These are phyloP conservation scores for Crithidia brevicula DNA, from an alignment of 208 protist species.

Conservation along the genomic window DNA sequence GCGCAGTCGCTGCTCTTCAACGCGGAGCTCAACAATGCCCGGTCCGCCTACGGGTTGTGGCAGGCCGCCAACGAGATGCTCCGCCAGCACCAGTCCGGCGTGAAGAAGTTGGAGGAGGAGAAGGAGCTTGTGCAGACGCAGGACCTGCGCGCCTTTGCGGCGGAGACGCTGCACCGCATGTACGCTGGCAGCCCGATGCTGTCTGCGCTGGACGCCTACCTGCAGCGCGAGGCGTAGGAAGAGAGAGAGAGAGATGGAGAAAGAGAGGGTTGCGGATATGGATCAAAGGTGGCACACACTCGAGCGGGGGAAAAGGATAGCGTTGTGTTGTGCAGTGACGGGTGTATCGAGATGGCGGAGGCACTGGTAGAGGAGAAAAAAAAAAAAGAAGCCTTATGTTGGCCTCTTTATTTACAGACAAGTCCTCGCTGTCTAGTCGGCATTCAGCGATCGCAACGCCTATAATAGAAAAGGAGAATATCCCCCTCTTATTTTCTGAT, in stretches of 20 bases:
- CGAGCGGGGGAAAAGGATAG: not conserved
- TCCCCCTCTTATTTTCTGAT: not conserved
- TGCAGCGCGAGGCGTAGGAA: constrained; percentile 44
- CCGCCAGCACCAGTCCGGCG: constrained; percentile 39
- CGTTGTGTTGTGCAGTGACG: too few relatives aligned
- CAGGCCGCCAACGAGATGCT: constrained; percentile 63
- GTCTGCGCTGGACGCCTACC: constrained; percentile 58
- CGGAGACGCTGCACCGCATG: constrained; percentile 69
- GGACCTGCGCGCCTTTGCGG: constrained; percentile 61
- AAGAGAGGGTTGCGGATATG: not conserved
- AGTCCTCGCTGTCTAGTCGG: too few relatives aligned
- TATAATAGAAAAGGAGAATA: too few relatives aligned
- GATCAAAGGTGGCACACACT: not conserved
- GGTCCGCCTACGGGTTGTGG: constrained; percentile 79
- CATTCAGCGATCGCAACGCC: too few relatives aligned
- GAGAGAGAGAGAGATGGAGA: not conserved
- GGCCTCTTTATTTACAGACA: too few relatives aligned
- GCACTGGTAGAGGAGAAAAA: not conserved
- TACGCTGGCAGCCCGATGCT: constrained; percentile 78
- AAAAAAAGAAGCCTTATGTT: too few relatives aligned
- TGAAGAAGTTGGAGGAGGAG: constrained; percentile 35
- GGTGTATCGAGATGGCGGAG: not conserved
- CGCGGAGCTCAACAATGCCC: constrained; percentile 69
- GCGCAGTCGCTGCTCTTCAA: constrained; percentile 84
- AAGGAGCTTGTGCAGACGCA: constrained; percentile 46